Percentiles rank a stretch among this genome's conserved stretches.
These are phyloP conservation scores for Phytopythium ostracodes DNA, from an alignment of 352 stramenopile genomes.

Conservation along the genomic window DNA sequence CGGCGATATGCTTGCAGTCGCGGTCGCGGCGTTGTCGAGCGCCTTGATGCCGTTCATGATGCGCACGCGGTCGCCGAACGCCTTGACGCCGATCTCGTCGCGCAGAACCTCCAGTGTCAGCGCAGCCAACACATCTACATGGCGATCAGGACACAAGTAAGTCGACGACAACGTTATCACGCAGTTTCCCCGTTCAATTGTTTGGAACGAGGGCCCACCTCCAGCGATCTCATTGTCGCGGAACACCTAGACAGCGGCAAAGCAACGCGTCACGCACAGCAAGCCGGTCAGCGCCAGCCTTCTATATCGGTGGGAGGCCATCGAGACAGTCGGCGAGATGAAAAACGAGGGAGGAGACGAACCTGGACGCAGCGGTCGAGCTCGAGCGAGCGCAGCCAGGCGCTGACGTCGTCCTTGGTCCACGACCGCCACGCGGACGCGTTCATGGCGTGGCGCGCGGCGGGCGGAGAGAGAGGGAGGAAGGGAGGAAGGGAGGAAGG, in stretches of 20 bases:
- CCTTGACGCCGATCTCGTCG: conserved; percentile 55
- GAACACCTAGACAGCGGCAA: too few relatives aligned
- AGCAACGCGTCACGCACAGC: too few relatives aligned
- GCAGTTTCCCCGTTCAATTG: too few relatives aligned
- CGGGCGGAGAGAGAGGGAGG: not conserved
- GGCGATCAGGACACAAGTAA: not conserved
- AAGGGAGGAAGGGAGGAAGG: not conserved
- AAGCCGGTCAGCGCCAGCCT: not conserved
- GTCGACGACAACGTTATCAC: not conserved
- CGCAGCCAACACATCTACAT: conserved; percentile 47
- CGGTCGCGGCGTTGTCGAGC: conserved; percentile 16
- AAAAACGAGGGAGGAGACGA: not conserved
- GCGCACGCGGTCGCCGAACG: conserved; percentile 56
- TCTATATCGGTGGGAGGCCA: not conserved
- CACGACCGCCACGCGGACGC: conserved; percentile 24
- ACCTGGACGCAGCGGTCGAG: conserved; percentile 29
- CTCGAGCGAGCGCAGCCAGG: conserved; percentile 27
- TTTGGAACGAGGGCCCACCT: conserved; percentile 11
- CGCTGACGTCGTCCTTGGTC: conserved; percentile 31
- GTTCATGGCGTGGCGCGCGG: conserved; percentile 6
- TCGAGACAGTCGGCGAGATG: not conserved
- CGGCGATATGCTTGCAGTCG: not conserved
- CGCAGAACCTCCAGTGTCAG: conserved; percentile 60
- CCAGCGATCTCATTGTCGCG: conserved; percentile 51
- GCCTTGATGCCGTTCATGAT: conserved; percentile 54